Evolutionary conservation across 2,329 filamentous ascomycete species (phyloP).

Genomic region (Paramyrothecium sp.): DNA sequence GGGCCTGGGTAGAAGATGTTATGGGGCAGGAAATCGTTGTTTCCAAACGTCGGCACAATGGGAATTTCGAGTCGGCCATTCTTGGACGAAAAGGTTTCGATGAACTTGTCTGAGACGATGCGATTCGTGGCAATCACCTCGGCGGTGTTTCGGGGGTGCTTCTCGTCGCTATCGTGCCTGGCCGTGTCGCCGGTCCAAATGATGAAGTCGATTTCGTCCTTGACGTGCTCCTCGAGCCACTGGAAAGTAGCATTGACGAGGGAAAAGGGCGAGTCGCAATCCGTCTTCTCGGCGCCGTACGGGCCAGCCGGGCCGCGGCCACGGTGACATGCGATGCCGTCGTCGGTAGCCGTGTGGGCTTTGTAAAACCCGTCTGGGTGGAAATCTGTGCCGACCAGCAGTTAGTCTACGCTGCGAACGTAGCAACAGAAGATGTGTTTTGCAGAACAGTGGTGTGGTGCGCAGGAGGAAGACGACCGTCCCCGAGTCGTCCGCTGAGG

Average conservation of each 20-base stretch:
- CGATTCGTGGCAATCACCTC: slow-evolving; percentile 80
- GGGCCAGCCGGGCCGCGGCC: slow-evolving; percentile 73
- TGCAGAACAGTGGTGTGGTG: neutral
- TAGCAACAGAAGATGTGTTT: neutral
- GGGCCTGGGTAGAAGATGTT: slow-evolving; percentile 88
- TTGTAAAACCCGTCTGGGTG: slow-evolving; percentile 91
- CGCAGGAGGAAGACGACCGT: neutral
- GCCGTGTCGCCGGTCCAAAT: slow-evolving; percentile 92
- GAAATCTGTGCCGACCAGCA: slow-evolving; percentile 61
- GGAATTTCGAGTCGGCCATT: slow-evolving; percentile 66
- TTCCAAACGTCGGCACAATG: slow-evolving; percentile 87
- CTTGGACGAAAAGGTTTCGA: slow-evolving; percentile 66
- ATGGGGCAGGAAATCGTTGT: slow-evolving; percentile 96
- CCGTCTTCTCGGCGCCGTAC: slow-evolving; percentile 82
- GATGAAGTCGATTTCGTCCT: slow-evolving; percentile 81
- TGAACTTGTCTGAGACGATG: slow-evolving; percentile 72
- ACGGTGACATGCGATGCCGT: slow-evolving; percentile 74
- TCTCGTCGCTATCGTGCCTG: slow-evolving; percentile 84
- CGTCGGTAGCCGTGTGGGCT: slow-evolving; percentile 68
- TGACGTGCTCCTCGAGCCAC: slow-evolving; percentile 80
- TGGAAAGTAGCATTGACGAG: slow-evolving; percentile 86
- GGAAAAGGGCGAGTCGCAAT: slow-evolving; percentile 80
- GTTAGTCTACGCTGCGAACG: neutral
- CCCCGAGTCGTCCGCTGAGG: neutral
- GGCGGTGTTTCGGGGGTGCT: slow-evolving; percentile 68